Base-by-base conservation (phyloP, 768 basidiomycete species). In the Boletus sp. region DNA sequence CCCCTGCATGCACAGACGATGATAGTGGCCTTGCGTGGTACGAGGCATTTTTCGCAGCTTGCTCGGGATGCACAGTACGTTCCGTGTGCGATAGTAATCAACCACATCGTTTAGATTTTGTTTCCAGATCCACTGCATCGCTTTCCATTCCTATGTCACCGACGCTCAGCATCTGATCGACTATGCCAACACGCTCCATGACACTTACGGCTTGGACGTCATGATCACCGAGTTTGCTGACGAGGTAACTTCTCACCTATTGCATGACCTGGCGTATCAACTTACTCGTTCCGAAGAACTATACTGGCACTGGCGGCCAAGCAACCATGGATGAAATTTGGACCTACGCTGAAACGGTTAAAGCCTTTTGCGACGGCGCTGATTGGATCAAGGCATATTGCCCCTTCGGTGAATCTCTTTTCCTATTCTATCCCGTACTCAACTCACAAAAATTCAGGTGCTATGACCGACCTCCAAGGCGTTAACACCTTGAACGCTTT, bases 211-310 rank as follows among this genome's bases (percentile, higher is more conserved):
- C 13, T 33, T 54, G 47, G 62, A 64, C 19, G 65, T 92, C 53
- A 78, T 74, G 75, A 67, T 86, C 54, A 87, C 87, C 5, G 90
- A 93, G 64, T 84, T 81, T 61, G 89, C 88, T 56, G 84, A 82
- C 73, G 75, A 83, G 75, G 88, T 82, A 60, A 17, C 55, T 55
- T 30, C 17, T 35, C 7, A 3, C n/a, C 11, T 7, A 8, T 27
- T 14, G 6, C 32, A 51, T 35, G 32, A 15, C 41, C 11, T 8
- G 27, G 7, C 5, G 3, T 17, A 42, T 25, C 47, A 23, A 40
- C 53, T 57, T 17, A 61, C 37, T 19, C 29, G 44, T 35, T 29
- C 51, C 19, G 11, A 59, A 88, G 82, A 75, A 85, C 74, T 91
- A 81, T 68, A 69, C 65, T 57, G 75, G 75, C 19, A 45, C 42